Conservation (phyloP, 2,329 filamentous ascomycete genomes). For the Nemania abortiva region DNA sequence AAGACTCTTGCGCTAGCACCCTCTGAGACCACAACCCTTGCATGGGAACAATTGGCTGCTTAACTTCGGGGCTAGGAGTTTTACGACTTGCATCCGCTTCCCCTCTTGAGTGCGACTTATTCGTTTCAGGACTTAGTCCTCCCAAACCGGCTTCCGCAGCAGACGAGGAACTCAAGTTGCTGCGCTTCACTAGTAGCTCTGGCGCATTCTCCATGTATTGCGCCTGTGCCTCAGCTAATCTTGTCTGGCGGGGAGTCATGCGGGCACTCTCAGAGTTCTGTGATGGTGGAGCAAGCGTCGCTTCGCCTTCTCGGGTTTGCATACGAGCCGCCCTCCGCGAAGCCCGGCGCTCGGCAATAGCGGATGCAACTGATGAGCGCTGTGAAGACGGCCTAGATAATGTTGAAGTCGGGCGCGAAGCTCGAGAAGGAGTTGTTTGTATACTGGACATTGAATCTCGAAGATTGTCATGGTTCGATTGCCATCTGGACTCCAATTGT, state of each 20-base stretch:
- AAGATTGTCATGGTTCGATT: slow-evolving; percentile 66
- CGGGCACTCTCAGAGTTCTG: slow-evolving; percentile 50
- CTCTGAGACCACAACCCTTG: slow-evolving; percentile 44
- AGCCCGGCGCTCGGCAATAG: slow-evolving; percentile 55
- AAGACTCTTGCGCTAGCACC: slow-evolving; percentile 20
- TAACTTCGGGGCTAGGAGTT: slow-evolving; percentile 26
- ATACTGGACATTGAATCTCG: slow-evolving; percentile 65
- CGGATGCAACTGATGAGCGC: slow-evolving; percentile 44
- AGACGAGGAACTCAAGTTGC: slow-evolving; percentile 56
- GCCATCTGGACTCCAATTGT: slow-evolving; percentile 70
- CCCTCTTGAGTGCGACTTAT: slow-evolving; percentile 58
- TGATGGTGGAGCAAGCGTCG: slow-evolving; percentile 47
- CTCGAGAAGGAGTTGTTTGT: slow-evolving; percentile 50
- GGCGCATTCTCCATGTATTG: slow-evolving; percentile 59
- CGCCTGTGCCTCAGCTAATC: slow-evolving; percentile 60
- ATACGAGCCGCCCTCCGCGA: slow-evolving; percentile 56
- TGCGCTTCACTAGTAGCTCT: slow-evolving; percentile 53
- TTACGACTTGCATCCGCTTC: slow-evolving; percentile 42
- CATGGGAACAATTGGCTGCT: slow-evolving; percentile 22
- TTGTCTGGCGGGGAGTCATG: slow-evolving; percentile 59
- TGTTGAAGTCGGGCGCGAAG: slow-evolving; percentile 53
- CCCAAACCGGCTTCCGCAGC: slow-evolving; percentile 57
- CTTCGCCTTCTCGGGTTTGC: slow-evolving; percentile 49
- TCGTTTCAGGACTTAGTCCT: slow-evolving; percentile 67
- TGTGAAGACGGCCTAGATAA: slow-evolving; percentile 45